These are phyloP conservation scores for Triticum monococcum DNA, from an alignment of 176 grass and related monocot genomes.

Conservation along the genomic window DNA sequence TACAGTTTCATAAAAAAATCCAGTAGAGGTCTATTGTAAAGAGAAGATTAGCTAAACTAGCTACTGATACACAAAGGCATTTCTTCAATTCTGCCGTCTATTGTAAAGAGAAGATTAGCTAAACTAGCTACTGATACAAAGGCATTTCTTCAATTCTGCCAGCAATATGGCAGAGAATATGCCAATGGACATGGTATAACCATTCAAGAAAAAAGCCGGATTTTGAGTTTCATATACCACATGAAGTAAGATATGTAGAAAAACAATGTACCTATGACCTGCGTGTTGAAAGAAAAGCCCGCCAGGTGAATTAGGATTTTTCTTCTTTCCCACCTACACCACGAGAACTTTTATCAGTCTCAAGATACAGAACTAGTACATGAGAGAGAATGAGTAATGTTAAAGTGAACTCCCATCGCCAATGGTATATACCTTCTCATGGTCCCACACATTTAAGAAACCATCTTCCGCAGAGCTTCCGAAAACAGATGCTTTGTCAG, in stretches of 20 bases:
- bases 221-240: not conserved
- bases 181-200: not conserved
- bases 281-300: conserved; percentile 96
- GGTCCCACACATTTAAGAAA: conserved; percentile 84
- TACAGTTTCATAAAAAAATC: conserved; percentile 1
- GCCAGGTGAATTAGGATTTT: conserved; percentile 56
- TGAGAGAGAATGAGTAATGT: not conserved
- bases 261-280: conserved; percentile 77
- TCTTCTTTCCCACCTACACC: conserved; percentile 82
- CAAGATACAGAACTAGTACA: conserved; percentile 1
- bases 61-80: not conserved
- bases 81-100: no score
- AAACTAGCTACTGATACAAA: no score
- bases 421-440: conserved; percentile 67
- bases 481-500: conserved; percentile 93
- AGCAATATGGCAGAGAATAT: conserved; percentile 1
- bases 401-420: not conserved
- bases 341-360: not conserved
- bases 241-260: not conserved
- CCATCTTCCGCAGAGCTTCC: conserved; percentile 87
- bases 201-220: not conserved
- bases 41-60: not conserved
- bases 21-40: not conserved
- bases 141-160: not conserved
- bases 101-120: no score